phyloP scores from a whole-genome alignment of 2,329 filamentous ascomycete genomes.

The Venturia nashicola region DNA sequence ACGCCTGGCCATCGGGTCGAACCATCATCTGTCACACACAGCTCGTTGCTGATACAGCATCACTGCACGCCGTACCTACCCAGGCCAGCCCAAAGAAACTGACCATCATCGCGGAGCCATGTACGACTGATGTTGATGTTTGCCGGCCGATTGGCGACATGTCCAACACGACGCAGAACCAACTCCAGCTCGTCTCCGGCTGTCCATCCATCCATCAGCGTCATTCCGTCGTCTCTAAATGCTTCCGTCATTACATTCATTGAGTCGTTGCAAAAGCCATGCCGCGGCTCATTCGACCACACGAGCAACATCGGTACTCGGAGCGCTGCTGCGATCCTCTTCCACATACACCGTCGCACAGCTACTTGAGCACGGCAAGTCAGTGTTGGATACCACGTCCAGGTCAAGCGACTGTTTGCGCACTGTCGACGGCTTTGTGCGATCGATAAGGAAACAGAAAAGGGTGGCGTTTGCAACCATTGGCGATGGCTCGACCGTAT shows the following conservation, averaged over 20 bases:
- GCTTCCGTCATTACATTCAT: not conserved
- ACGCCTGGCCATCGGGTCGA: not conserved
- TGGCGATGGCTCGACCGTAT: conserved; percentile 73
- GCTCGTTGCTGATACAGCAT: not conserved
- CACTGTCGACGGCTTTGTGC: conserved; percentile 64
- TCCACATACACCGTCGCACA: not conserved
- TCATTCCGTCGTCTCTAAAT: not conserved
- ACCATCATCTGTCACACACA: not conserved
- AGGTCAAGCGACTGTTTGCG: not conserved
- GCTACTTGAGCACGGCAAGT: not conserved
- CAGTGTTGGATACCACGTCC: not conserved
- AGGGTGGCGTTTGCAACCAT: conserved; percentile 70
- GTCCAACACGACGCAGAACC: not conserved
- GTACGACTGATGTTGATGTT: not conserved
- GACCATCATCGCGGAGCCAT: not conserved
- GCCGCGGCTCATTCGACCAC: not conserved
- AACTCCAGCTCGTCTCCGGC: not conserved
- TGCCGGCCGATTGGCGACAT: not conserved
- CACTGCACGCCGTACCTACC: too few relatives aligned
- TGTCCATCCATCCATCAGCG: not conserved
- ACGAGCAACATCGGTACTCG: not conserved
- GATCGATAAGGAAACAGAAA: conserved; percentile 80
- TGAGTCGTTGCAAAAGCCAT: not conserved
- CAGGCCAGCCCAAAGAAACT: too few relatives aligned
- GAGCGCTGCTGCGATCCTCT: not conserved